phyloP scores from a whole-genome alignment of 306 rosid species.

The Myrica gale region DNA sequence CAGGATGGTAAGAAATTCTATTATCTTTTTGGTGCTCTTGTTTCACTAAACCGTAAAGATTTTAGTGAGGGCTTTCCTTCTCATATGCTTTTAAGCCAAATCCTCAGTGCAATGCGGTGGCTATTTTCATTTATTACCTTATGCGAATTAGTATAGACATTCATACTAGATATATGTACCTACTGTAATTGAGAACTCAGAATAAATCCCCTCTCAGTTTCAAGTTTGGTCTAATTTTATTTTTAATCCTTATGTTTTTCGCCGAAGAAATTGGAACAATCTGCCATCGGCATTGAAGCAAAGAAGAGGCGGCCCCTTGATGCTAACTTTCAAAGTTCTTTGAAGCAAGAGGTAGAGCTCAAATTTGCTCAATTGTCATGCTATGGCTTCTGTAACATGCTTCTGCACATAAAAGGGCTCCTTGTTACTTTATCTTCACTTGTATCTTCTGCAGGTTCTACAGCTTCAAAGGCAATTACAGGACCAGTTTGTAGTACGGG shows the following conservation, averaged over 20 bases:
- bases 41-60: neutral
- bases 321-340: conserved; percentile 56
- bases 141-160: neutral
- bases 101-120: neutral
- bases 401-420: neutral
- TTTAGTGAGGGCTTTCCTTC: neutral
- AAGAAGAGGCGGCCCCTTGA: conserved; percentile 44
- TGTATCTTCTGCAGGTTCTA: conserved; percentile 51
- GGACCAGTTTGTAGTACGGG: conserved; percentile 60
- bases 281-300: conserved; percentile 45
- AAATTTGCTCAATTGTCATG: conserved; percentile 1
- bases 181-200: neutral
- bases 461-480: conserved; percentile 71
- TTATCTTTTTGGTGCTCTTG: neutral
- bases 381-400: conserved; percentile 9
- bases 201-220: neutral
- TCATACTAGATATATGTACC: neutral
- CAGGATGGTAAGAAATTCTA: conserved; percentile 41
- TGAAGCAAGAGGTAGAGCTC: conserved; percentile 66
- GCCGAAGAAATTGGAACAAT: conserved; percentile 40
- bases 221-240: conserved; percentile 1
- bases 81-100: neutral
- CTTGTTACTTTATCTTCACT: conserved; percentile 19
- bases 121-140: neutral
- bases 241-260: conserved; percentile 21